Evolutionary conservation across 768 basidiomycete species (phyloP).

Genomic region (Serendipita sp.): DNA sequence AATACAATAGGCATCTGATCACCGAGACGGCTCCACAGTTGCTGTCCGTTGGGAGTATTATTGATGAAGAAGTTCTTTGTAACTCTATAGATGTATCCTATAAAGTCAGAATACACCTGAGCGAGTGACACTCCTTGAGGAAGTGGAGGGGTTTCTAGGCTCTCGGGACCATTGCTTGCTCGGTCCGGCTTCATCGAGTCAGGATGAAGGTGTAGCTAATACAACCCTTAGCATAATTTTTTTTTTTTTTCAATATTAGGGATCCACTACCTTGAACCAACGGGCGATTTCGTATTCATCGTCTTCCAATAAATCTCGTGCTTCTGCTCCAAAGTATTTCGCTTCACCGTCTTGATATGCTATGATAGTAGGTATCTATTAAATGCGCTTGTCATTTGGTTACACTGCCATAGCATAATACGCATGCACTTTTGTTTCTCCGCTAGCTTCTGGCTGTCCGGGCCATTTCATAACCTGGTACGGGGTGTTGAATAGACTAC

Average conservation of each 20-base stretch:
- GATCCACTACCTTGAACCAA: not conserved
- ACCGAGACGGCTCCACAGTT: not conserved
- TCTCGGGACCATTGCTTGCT: not conserved
- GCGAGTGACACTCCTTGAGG: not conserved
- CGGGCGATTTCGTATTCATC: not conserved
- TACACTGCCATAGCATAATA: no score
- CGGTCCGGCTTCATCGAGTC: not conserved
- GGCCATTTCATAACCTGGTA: constrained; percentile 3
- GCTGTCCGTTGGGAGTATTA: constrained; percentile 3
- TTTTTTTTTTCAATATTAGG: not conserved
- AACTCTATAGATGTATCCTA: not conserved
- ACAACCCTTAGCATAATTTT: no score
- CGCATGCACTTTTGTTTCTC: not conserved
- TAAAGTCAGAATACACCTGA: constrained; percentile 6
- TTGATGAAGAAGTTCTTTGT: not conserved
- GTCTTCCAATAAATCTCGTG: not conserved
- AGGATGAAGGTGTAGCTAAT: not conserved
- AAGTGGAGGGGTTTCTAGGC: not conserved
- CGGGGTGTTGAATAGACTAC: no score
- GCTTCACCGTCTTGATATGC: not conserved
- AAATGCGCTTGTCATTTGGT: no score
- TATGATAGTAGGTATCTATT: not conserved
- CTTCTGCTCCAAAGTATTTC: not conserved
- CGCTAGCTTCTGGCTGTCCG: constrained; percentile 4
- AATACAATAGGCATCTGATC: not conserved